These are phyloP conservation scores for Chalaropsis ovoidea DNA, from an alignment of 2,329 filamentous ascomycete species.

Conservation along the genomic window DNA sequence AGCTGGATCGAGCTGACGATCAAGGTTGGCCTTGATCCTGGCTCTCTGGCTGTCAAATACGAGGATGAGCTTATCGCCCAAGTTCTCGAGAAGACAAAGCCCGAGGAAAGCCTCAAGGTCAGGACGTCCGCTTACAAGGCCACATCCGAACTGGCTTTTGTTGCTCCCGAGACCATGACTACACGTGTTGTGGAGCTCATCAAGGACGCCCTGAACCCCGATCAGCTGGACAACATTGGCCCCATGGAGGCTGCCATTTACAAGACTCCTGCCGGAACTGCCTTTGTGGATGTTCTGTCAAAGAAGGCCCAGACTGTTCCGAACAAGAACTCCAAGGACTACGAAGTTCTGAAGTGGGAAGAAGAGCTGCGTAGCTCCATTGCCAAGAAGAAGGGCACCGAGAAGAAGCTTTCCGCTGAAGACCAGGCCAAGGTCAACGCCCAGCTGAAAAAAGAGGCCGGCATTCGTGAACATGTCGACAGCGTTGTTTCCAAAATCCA, in stretches of 20 bases:
- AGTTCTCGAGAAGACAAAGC: slow-evolving; percentile 45
- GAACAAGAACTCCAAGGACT: slow-evolving; percentile 88
- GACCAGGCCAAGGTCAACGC: slow-evolving; percentile 84
- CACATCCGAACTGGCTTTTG: slow-evolving; percentile 84
- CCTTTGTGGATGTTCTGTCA: slow-evolving; percentile 82
- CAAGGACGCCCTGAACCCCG: slow-evolving; percentile 58
- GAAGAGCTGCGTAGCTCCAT: slow-evolving; percentile 78
- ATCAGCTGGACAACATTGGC: slow-evolving; percentile 61
- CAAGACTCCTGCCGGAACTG: slow-evolving; percentile 75
- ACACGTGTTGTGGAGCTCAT: slow-evolving; percentile 67
- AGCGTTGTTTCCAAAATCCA: slow-evolving; percentile 59
- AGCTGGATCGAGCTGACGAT: slow-evolving; percentile 88
- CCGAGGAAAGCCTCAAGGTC: slow-evolving; percentile 36
- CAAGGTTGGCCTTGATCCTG: slow-evolving; percentile 70
- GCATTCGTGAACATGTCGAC: slow-evolving; percentile 63
- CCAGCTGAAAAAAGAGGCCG: slow-evolving; percentile 76
- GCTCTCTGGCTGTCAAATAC: slow-evolving; percentile 57
- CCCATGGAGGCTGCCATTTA: slow-evolving; percentile 89
- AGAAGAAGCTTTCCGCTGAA: slow-evolving; percentile 82
- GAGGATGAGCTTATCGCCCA: slow-evolving; percentile 57
- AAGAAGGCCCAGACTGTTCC: slow-evolving; percentile 65
- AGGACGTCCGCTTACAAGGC: slow-evolving; percentile 69
- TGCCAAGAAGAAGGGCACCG: slow-evolving; percentile 83
- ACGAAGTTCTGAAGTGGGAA: slow-evolving; percentile 95
- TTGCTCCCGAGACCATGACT: slow-evolving; percentile 74